These are phyloP conservation scores for Penicillium polonicum DNA, from an alignment of 2,329 filamentous ascomycete genomes.

Conservation along the genomic window DNA sequence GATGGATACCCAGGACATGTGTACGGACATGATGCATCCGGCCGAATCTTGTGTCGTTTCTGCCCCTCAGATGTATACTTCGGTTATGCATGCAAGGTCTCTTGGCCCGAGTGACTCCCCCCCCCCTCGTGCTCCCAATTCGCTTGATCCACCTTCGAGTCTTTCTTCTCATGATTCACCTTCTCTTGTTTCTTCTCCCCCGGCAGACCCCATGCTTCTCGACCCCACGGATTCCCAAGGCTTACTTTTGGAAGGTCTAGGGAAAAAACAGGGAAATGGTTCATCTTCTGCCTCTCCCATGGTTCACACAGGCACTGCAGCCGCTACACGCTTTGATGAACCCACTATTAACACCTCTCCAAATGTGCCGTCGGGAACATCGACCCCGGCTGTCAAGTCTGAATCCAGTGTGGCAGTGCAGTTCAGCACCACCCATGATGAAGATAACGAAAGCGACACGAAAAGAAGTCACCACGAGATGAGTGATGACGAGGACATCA, in stretches of 20 bases:
- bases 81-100: background rate
- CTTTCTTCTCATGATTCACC: background rate
- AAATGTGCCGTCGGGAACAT: constrained; percentile 10
- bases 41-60: background rate
- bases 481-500: constrained; percentile 32
- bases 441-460: constrained; percentile 25
- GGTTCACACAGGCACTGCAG: constrained; percentile 29
- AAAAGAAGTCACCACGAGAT: constrained; percentile 35
- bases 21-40: background rate
- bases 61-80: background rate
- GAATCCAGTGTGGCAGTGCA: constrained; percentile 27
- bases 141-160: no score
- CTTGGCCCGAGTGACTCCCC: background rate
- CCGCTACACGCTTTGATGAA: constrained; percentile 18
- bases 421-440: constrained; percentile 30
- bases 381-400: constrained; percentile 19
- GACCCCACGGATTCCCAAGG: constrained; percentile 9
- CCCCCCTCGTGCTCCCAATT: background rate
- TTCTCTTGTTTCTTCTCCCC: background rate
- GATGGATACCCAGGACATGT: background rate
- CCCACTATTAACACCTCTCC: constrained; percentile 22
- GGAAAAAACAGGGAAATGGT: constrained; percentile 19
- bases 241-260: constrained; percentile 28
- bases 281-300: constrained; percentile 17
- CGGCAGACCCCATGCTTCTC: constrained; percentile 15